A percentile compares a stretch with the other conserved stretches of the same genome.
Evolutionary conservation across 805 yeast species (phyloP).

Genomic region (Debaryomyces prosopidis): DNA sequence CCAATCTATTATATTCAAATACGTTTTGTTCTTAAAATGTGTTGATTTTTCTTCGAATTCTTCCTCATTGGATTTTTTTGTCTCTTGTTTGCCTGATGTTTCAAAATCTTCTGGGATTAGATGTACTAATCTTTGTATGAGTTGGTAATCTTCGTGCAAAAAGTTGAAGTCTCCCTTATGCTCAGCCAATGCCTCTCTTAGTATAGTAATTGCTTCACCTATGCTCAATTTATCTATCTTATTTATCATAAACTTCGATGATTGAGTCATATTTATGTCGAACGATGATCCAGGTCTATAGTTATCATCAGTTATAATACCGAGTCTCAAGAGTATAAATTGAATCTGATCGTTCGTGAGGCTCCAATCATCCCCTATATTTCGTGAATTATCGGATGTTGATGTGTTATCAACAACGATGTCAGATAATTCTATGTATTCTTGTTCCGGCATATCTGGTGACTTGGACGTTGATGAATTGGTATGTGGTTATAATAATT

Average conservation of each 20-base stretch:
- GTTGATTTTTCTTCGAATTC: conserved; percentile 8
- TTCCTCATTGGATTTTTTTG: conserved; percentile 2
- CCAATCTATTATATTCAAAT: conserved; percentile 32
- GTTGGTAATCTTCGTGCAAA: conserved; percentile 31
- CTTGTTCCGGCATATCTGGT: conserved; percentile 4
- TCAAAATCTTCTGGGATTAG: conserved; percentile 16
- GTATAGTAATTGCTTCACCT: conserved; percentile 28
- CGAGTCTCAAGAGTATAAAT: conserved; percentile 20
- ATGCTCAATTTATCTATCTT: conserved; percentile 23
- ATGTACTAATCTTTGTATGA: conserved; percentile 27
- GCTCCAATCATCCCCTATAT: neutral
- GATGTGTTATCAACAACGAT: conserved; percentile 1
- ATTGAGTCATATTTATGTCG: conserved; percentile 11
- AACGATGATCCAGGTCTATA: conserved; percentile 4
- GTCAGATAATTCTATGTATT: conserved; percentile 16
- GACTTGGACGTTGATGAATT: no score
- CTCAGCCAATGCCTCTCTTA: conserved; percentile 36
- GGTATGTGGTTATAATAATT: no score
- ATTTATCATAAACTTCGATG: conserved; percentile 26
- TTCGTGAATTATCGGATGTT: neutral
- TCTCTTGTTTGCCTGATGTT: neutral
- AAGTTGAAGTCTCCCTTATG: conserved; percentile 38
- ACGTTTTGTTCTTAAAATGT: conserved; percentile 17
- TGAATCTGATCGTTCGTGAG: conserved; percentile 9
- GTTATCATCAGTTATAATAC: conserved; percentile 23